Conservation (phyloP, 371 early-diverging fungal species). For the Fennellomyces sp. region DNA sequence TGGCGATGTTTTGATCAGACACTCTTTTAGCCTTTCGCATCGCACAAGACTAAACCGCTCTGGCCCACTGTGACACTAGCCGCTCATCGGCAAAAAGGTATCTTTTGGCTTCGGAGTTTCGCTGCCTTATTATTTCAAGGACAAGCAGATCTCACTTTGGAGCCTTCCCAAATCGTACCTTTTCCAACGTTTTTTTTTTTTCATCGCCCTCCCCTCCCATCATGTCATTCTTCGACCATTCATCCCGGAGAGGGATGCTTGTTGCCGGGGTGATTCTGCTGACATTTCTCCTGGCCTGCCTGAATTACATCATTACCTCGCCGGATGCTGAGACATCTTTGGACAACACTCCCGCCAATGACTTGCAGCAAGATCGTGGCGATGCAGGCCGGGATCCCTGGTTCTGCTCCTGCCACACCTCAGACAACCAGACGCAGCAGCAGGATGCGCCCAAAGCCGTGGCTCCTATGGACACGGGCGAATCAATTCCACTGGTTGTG, state of each 20-base stretch:
- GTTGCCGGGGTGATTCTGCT: neutral
- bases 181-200: neutral
- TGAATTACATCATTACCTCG: neutral
- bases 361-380: neutral
- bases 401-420: neutral
- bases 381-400: neutral
- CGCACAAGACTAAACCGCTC: too few relatives aligned
- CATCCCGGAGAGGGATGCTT: conserved; percentile 3
- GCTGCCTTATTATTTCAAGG: too few relatives aligned
- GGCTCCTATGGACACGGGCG: neutral
- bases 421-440: neutral
- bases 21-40: too few relatives aligned
- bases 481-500: conserved; percentile 9
- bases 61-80: too few relatives aligned
- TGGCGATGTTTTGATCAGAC: too few relatives aligned
- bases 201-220: neutral
- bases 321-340: neutral
- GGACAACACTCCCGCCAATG: neutral
- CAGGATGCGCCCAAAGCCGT: too few relatives aligned
- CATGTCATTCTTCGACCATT: conserved; percentile 7
- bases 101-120: too few relatives aligned
- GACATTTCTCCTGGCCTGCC: neutral
- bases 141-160: too few relatives aligned
- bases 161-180: too few relatives aligned
- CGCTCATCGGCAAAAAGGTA: too few relatives aligned